phyloP scores from a whole-genome alignment of 139 green algal genomes.

The Desmodesmus armatus region DNA sequence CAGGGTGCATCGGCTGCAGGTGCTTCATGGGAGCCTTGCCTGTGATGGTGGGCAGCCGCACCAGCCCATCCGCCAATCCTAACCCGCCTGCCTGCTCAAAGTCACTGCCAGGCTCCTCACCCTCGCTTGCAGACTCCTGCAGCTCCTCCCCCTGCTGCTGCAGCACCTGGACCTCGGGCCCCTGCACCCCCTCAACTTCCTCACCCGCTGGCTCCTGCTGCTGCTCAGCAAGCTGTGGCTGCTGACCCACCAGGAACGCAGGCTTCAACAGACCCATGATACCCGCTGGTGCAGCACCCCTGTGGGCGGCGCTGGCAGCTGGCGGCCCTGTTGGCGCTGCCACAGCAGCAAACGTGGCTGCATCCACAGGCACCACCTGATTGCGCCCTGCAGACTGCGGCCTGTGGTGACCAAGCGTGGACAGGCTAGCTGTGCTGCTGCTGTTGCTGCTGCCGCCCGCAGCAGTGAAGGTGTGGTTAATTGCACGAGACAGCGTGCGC shows the following conservation, averaged over 20 bases:
- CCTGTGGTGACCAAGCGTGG: too few relatives aligned
- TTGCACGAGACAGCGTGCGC: too few relatives aligned
- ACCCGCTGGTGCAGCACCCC: too few relatives aligned
- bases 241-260: not conserved
- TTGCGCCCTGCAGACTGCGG: not conserved
- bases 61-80: not conserved
- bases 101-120: not conserved
- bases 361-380: not conserved
- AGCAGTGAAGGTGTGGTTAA: too few relatives aligned
- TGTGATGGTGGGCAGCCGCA: not conserved
- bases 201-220: not conserved
- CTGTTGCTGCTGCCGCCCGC: too few relatives aligned
- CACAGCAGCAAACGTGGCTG: not conserved
- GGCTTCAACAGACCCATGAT: too few relatives aligned
- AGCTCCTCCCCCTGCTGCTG: not conserved
- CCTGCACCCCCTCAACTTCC: not conserved
- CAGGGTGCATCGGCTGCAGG: constrained; percentile 6
- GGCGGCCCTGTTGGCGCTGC: not conserved
- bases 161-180: not conserved
- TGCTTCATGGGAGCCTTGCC: not conserved
- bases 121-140: not conserved
- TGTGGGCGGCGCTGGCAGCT: too few relatives aligned
- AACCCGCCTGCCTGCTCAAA: not conserved
- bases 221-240: not conserved
- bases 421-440: too few relatives aligned